Evolutionary conservation across 2,329 filamentous ascomycete genomes (phyloP).

Genomic region (Microascus cirrosus): DNA sequence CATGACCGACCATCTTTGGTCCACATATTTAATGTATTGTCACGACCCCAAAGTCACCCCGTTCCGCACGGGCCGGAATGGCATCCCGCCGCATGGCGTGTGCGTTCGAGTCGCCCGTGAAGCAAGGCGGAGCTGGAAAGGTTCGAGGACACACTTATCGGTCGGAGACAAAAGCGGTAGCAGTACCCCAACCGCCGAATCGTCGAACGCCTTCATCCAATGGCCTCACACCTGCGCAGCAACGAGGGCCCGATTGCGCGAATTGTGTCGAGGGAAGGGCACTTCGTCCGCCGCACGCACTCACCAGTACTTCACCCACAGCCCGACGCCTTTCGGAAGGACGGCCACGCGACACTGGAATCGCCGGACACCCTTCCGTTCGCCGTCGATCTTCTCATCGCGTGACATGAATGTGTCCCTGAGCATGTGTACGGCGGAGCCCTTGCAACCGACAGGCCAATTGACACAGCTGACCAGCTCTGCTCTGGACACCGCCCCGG

Average conservation of each 20-base stretch:
- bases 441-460: conserved; percentile 52
- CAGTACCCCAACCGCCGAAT: conserved; percentile 41
- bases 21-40: conserved; percentile 52
- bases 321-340: conserved; percentile 44
- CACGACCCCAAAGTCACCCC: conserved; percentile 59
- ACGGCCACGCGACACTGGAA: conserved; percentile 36
- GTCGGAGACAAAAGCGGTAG: conserved; percentile 35
- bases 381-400: conserved; percentile 41
- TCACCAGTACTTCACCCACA: conserved; percentile 36
- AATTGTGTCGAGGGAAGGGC: conserved; percentile 48
- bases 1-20: conserved; percentile 57
- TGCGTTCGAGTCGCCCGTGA: conserved; percentile 55
- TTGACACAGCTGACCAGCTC: conserved; percentile 48
- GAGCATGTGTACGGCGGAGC: conserved; percentile 49
- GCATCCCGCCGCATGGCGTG: conserved; percentile 53
- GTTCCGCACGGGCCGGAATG: conserved; percentile 50
- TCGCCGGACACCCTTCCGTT: conserved; percentile 33
- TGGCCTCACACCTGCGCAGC: conserved; percentile 56
- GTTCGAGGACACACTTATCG: conserved; percentile 30
- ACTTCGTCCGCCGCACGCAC: conserved; percentile 28
- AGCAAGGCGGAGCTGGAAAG: conserved; percentile 56
- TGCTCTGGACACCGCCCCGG: conserved; percentile 12
- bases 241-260: conserved; percentile 49
- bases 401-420: conserved; percentile 54
- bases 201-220: conserved; percentile 36